Conservation (phyloP, 257 asterid genomes). For the Lantana camara region DNA sequence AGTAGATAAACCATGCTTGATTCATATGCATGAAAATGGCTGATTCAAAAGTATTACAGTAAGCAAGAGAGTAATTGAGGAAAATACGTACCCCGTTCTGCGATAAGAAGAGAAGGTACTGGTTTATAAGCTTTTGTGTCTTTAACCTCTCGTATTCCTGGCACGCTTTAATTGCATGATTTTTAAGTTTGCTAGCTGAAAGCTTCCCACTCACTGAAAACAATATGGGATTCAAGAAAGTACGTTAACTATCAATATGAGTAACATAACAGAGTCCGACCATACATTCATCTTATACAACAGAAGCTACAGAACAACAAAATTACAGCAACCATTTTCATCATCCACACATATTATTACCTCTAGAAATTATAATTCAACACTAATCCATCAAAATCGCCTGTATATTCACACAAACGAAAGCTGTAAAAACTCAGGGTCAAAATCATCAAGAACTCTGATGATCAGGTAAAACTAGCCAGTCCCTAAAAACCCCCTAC, state of each 20-base stretch:
- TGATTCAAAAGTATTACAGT: slow-evolving; percentile 2
- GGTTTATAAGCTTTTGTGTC: slow-evolving; percentile 63
- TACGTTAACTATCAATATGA: not conserved
- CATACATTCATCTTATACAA: slow-evolving; percentile 1
- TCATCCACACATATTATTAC: not conserved
- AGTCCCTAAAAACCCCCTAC: not conserved
- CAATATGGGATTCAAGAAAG: slow-evolving; percentile 23
- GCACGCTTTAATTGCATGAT: slow-evolving; percentile 45
- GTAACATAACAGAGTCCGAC: not conserved
- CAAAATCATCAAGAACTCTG: not conserved
- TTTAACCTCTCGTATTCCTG: slow-evolving; percentile 56
- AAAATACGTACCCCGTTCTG: slow-evolving; percentile 62
- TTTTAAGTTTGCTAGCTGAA: slow-evolving; percentile 55
- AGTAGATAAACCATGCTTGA: not conserved
- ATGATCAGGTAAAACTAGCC: slow-evolving; percentile 3
- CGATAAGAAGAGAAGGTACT: slow-evolving; percentile 59
- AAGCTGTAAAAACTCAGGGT: not conserved
- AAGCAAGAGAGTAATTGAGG: slow-evolving; percentile 21
- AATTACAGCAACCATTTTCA: not conserved
- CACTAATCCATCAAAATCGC: slow-evolving; percentile 16
- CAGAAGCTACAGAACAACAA: not conserved
- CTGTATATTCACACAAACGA: not conserved
- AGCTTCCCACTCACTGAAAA: slow-evolving; percentile 62
- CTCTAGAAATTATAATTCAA: not conserved
- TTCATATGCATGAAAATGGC: slow-evolving; percentile 15